phyloP scores from a whole-genome alignment of 331 rosid genomes.

The Acacia pycnantha region DNA sequence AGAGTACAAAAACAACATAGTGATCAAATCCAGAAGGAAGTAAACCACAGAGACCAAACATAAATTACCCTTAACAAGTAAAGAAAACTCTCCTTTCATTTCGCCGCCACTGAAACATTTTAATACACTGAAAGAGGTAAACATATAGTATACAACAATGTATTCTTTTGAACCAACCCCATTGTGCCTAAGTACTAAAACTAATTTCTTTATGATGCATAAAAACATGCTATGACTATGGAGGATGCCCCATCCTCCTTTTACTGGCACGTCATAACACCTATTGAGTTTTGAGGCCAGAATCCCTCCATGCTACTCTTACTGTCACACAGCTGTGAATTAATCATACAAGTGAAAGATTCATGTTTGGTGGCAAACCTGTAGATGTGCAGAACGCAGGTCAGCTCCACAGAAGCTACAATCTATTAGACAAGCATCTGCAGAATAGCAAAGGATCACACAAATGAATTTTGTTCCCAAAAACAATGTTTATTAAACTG shows the following conservation, averaged over 20 bases:
- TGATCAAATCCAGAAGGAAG: not conserved
- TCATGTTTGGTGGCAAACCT: slow-evolving; percentile 49
- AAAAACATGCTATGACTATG: not conserved
- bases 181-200: not conserved
- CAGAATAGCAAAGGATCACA: slow-evolving; percentile 29
- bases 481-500: not conserved
- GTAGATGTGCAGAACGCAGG: slow-evolving; percentile 90
- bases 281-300: not conserved
- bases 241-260: not conserved
- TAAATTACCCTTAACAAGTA: not conserved
- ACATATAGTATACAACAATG: not conserved
- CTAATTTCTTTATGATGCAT: not conserved
- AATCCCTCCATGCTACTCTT: not conserved
- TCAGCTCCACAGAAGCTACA: slow-evolving; percentile 96
- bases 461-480: slow-evolving; percentile 20
- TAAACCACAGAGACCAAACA: not conserved
- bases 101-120: not conserved
- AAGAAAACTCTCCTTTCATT: not conserved
- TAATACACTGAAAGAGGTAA: not conserved
- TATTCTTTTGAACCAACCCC: not conserved
- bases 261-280: not conserved
- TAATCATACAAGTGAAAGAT: slow-evolving; percentile 9
- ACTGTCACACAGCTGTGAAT: not conserved
- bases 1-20: not conserved
- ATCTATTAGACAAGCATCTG: slow-evolving; percentile 84